phyloP scores from a whole-genome alignment of 768 basidiomycete species.

The Cystobasidiopsis lactophilus region DNA sequence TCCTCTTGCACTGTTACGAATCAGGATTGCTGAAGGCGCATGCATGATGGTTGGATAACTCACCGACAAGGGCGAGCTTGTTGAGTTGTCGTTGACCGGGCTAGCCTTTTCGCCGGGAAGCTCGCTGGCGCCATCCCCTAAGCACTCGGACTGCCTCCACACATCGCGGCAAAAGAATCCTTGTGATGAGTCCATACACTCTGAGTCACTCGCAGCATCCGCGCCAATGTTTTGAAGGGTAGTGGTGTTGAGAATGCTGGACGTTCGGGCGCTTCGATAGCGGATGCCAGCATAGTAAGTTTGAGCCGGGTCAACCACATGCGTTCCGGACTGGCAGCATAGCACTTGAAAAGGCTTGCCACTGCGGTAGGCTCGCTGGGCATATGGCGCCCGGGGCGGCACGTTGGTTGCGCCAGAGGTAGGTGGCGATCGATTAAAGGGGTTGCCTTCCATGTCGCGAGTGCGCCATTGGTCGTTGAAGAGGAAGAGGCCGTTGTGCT shows the following conservation, averaged over 20 bases:
- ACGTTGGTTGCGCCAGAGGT: constrained; percentile 73
- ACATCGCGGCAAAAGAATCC: constrained; percentile 96
- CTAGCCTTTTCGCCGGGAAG: no score
- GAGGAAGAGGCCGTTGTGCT: constrained; percentile 89
- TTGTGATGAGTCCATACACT: constrained; percentile 82
- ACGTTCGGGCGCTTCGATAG: constrained; percentile 62
- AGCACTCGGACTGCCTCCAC: constrained; percentile 55
- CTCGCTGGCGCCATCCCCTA: no score
- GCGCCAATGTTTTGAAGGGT: constrained; percentile 18
- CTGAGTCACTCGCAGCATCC: constrained; percentile 28
- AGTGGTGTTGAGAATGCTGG: constrained; percentile 50
- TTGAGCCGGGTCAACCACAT: constrained; percentile 84
- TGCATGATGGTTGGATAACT: no score
- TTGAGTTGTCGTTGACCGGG: no score
- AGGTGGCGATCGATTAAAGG: constrained; percentile 89
- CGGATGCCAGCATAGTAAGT: constrained; percentile 77
- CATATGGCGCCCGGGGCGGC: constrained; percentile 67
- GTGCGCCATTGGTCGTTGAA: constrained; percentile 99
- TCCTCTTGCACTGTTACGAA: no score
- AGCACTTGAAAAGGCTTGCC: constrained; percentile 96
- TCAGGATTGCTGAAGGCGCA: no score
- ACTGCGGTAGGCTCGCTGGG: constrained; percentile 59
- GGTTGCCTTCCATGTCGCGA: constrained; percentile 90
- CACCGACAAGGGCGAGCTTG: no score
- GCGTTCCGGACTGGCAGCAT: constrained; percentile 95